Evolutionary conservation across 768 basidiomycete genomes (phyloP).

Genomic region (Suillus paluster): DNA sequence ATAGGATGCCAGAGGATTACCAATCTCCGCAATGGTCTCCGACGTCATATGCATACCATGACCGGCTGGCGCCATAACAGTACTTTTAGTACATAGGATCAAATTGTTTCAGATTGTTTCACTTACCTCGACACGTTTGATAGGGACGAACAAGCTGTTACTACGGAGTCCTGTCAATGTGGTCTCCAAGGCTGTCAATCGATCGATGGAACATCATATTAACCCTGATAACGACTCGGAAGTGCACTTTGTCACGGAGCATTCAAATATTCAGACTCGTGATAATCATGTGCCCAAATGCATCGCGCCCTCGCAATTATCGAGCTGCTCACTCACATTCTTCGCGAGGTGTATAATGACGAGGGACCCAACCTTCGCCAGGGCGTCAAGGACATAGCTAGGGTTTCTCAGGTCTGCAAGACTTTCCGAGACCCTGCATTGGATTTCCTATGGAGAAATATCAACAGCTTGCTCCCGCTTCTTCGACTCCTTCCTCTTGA

Average conservation of each 20-base stretch:
- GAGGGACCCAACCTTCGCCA: background rate
- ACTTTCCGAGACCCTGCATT: conserved; percentile 3
- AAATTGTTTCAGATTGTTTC: too few relatives aligned
- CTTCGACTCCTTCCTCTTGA: conserved; percentile 1
- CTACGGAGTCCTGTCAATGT: too few relatives aligned
- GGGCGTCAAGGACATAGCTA: conserved; percentile 1
- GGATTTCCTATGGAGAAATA: conserved; percentile 2
- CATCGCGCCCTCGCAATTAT: conserved; percentile 6
- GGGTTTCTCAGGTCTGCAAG: background rate
- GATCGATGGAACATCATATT: background rate
- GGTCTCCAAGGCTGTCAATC: too few relatives aligned
- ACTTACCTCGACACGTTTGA: too few relatives aligned
- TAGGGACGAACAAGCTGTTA: too few relatives aligned
- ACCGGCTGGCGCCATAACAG: too few relatives aligned
- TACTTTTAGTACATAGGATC: too few relatives aligned
- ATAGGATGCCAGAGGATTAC: too few relatives aligned
- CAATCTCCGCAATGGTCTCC: too few relatives aligned
- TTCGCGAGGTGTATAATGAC: background rate
- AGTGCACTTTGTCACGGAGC: background rate
- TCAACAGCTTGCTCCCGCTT: conserved; percentile 1
- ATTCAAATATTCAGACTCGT: background rate
- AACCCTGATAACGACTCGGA: background rate
- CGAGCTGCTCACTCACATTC: conserved; percentile 5
- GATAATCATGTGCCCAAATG: background rate
- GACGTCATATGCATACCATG: too few relatives aligned